Evolutionary conservation across 805 yeast species (phyloP).

Genomic region (Citeromyces matritensis): DNA sequence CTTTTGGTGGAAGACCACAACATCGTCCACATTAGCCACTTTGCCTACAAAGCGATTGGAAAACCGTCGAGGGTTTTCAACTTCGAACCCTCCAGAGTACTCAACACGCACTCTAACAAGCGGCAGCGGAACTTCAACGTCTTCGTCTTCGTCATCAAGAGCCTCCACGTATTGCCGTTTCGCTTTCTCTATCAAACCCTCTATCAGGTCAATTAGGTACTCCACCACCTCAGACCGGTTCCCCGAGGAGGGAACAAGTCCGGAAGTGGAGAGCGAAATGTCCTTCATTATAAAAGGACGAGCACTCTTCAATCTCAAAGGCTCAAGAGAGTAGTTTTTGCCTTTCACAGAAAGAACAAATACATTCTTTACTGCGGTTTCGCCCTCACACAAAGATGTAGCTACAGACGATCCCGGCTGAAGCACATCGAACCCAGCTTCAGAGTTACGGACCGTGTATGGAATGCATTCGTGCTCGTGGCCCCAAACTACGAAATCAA

Average conservation of each 20-base stretch:
- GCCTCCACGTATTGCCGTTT: slow-evolving; percentile 26
- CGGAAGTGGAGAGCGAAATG: slow-evolving; percentile 35
- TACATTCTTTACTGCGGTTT: slow-evolving; percentile 58
- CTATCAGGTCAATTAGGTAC: slow-evolving; percentile 50
- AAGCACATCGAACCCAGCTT: slow-evolving; percentile 57
- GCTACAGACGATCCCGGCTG: slow-evolving; percentile 95
- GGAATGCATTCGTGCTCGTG: slow-evolving; percentile 94
- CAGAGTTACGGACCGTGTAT: slow-evolving; percentile 41
- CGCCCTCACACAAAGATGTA: slow-evolving; percentile 79
- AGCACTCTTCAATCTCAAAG: slow-evolving; percentile 51
- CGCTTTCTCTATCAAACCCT: slow-evolving; percentile 49
- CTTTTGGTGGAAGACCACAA: slow-evolving; percentile 53
- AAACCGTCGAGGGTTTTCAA: slow-evolving; percentile 80
- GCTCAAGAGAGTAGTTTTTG: slow-evolving; percentile 36
- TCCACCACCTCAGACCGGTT: slow-evolving; percentile 44
- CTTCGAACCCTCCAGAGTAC: slow-evolving; percentile 80
- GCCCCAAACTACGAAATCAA: slow-evolving; percentile 89
- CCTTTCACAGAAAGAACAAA: slow-evolving; percentile 57
- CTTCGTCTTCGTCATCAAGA: slow-evolving; percentile 10
- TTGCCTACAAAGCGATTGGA: slow-evolving; percentile 82
- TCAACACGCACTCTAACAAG: slow-evolving; percentile 74
- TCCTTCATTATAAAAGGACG: slow-evolving; percentile 74
- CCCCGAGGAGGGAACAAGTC: slow-evolving; percentile 43
- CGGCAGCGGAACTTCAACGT: slow-evolving; percentile 53
- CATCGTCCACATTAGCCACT: slow-evolving; percentile 86